These are phyloP conservation scores for Exophiala bonariae DNA, from an alignment of 2,329 filamentous ascomycete species.

Conservation along the genomic window DNA sequence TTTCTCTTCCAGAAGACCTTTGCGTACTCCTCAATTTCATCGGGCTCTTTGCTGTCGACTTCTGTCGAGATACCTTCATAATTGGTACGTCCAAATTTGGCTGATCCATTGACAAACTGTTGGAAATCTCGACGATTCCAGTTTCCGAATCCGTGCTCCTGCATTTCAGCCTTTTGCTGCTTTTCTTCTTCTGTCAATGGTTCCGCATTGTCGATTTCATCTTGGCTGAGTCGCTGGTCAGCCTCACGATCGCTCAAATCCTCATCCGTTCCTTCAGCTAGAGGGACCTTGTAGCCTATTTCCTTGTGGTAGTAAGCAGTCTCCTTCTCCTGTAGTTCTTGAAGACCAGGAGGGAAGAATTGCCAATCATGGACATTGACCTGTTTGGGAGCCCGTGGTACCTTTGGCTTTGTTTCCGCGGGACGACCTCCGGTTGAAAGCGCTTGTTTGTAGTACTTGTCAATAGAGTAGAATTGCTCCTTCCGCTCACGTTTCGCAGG, in stretches of 20 bases:
- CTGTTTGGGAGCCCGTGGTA: constrained; percentile 93
- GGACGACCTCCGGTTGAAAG: constrained; percentile 74
- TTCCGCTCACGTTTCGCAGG: constrained; percentile 97
- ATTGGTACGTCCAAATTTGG: constrained; percentile 84
- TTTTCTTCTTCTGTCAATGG: constrained; percentile 87
- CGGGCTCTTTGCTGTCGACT: constrained; percentile 82
- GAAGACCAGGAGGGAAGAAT: constrained; percentile 83
- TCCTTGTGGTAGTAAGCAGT: constrained; percentile 95
- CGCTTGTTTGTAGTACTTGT: constrained; percentile 95
- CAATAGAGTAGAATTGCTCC: constrained; percentile 96
- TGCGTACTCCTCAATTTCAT: constrained; percentile 82
- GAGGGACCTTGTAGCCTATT: constrained; percentile 88
- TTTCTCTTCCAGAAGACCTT: constrained; percentile 97
- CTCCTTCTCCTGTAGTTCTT: constrained; percentile 91
- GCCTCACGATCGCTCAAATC: constrained; percentile 81
- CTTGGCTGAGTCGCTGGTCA: constrained; percentile 82
- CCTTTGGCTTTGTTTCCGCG: constrained; percentile 87
- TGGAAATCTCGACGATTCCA: constrained; percentile 99
- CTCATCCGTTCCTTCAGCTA: constrained; percentile 87
- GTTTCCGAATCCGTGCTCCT: constrained; percentile 80
- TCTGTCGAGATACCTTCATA: constrained; percentile 84
- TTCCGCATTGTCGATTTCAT: constrained; percentile 88
- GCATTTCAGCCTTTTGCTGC: constrained; percentile 79
- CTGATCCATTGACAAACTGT: constrained; percentile 94
- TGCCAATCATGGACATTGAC: constrained; percentile 92